Evolutionary conservation across 306 rosid genomes (phyloP).

Genomic region (Comarum palustre): DNA sequence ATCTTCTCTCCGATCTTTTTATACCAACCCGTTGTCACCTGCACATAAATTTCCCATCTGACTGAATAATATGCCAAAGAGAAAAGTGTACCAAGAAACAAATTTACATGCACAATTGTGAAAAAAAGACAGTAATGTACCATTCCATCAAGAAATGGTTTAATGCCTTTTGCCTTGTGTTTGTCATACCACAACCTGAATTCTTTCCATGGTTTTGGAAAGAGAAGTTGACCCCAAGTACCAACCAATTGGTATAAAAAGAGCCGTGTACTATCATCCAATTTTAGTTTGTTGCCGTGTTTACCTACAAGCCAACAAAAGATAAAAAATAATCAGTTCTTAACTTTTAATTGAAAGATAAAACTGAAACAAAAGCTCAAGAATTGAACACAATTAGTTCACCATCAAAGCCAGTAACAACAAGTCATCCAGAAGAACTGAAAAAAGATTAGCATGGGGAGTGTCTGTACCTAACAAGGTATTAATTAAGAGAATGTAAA

Average conservation of each 20-base stretch:
- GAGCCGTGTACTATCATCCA: slow-evolving; percentile 56
- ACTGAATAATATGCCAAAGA: slow-evolving; percentile 22
- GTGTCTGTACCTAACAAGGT: not conserved
- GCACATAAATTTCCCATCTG: slow-evolving; percentile 30
- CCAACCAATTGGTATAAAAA: slow-evolving; percentile 91
- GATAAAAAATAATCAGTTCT: not conserved
- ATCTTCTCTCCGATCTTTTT: slow-evolving; percentile 86
- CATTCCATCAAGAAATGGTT: slow-evolving; percentile 88
- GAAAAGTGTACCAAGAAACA: not conserved
- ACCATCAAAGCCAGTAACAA: not conserved
- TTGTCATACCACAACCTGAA: slow-evolving; percentile 91
- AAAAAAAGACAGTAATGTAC: slow-evolving; percentile 28
- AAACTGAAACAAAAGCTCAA: not conserved
- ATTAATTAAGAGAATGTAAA: not conserved
- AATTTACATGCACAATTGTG: not conserved
- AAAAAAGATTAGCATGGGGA: not conserved
- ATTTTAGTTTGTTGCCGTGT: slow-evolving; percentile 71
- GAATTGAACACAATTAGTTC: not conserved
- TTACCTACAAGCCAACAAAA: slow-evolving; percentile 53
- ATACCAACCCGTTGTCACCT: slow-evolving; percentile 96
- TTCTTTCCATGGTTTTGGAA: slow-evolving; percentile 97
- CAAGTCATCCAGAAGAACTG: not conserved
- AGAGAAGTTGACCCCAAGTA: slow-evolving; percentile 98
- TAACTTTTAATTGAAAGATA: not conserved
- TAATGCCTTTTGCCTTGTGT: slow-evolving; percentile 69